Evolutionary conservation across 768 basidiomycete species (phyloP), one percentile per base, ranked within the genome.

Genomic region (Boletus subcaerulescens): DNA sequence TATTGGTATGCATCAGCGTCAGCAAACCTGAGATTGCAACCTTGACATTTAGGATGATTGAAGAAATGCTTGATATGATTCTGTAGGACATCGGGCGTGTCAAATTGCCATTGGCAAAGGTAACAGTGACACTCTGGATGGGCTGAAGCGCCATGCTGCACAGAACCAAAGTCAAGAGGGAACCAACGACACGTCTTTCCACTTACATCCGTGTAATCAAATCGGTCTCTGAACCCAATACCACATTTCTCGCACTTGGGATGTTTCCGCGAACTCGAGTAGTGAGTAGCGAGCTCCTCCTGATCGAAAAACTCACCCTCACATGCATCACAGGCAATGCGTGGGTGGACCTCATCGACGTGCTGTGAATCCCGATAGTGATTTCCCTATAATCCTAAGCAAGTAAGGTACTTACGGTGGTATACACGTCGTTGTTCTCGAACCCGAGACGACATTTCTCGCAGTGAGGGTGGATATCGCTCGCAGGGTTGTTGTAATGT

Each of bases 41-140:
- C 60, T 24, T 63, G 55, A 52, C 81, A 81, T 50, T 73, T 75
- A 3, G 81, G 78, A 63, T 82, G 81, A 17, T 58, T 64, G 22
- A 69, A 65, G 17, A 80, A 79, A 12, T 69, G 67, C 18, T 55
- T 65, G 59, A 75, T 77, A 55, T 82, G 80, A 31, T 66, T 67
- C 43, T 74, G 68, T 24, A 78, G 55, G 18, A 67, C 60, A 22
- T 74, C 71, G 2, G 63, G 47, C 14, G 68, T 68, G 39, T 74
- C 71, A 53, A 81, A 81, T 33, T 72, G 72, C 51, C 71, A 68
- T 10, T 66, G 69, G 59, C 80, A 81, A 4, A 61, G 50, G 35
- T 63, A 58, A 42, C 76, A 76, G 14, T 68, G 63, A 38, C 61
- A 60, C 31, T 73, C 72, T 11, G 68, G 72, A 49, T 72, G 72